Evolutionary conservation across 2,329 filamentous ascomycete species (phyloP).

Genomic region (Dactylellina haptotyla): DNA sequence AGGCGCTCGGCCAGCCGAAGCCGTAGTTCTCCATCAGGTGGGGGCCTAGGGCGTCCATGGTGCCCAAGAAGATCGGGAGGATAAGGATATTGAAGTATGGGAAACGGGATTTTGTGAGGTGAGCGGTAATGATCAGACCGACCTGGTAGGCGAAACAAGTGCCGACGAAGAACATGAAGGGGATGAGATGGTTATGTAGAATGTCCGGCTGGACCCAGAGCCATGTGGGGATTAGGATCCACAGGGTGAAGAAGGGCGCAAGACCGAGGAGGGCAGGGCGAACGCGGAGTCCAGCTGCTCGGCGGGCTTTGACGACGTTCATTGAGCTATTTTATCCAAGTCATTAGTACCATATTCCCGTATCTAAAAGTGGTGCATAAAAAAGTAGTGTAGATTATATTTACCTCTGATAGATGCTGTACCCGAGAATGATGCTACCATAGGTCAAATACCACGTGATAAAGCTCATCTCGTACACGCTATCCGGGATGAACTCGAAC

Average conservation of each 20-base stretch:
- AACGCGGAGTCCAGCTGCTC: constrained; percentile 75
- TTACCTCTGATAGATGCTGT: constrained; percentile 80
- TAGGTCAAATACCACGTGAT: constrained; percentile 94
- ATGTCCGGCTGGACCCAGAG: constrained; percentile 86
- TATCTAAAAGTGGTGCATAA: background rate
- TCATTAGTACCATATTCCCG: background rate
- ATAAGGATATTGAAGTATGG: constrained; percentile 89
- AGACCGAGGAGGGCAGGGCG: constrained; percentile 83
- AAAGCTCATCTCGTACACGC: constrained; percentile 81
- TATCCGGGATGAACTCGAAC: constrained; percentile 72
- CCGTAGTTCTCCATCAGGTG: constrained; percentile 68
- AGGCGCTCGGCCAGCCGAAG: constrained; percentile 76
- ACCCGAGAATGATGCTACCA: constrained; percentile 79
- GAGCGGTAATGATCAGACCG: constrained; percentile 93
- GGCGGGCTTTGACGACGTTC: constrained; percentile 85
- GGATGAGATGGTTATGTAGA: constrained; percentile 82
- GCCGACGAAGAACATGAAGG: constrained; percentile 88
- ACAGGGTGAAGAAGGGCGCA: constrained; percentile 79
- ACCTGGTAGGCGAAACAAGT: constrained; percentile 94
- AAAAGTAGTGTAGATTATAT: constrained; percentile 28
- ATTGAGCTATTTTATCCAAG: constrained; percentile 67
- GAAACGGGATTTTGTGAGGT: constrained; percentile 86
- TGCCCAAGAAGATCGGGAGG: constrained; percentile 78
- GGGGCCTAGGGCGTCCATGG: constrained; percentile 82
- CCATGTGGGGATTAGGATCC: constrained; percentile 80